Evolutionary conservation across 805 yeast genomes (phyloP), one percentile per base, ranked within the genome.

Genomic region (Novakomyces olei): DNA sequence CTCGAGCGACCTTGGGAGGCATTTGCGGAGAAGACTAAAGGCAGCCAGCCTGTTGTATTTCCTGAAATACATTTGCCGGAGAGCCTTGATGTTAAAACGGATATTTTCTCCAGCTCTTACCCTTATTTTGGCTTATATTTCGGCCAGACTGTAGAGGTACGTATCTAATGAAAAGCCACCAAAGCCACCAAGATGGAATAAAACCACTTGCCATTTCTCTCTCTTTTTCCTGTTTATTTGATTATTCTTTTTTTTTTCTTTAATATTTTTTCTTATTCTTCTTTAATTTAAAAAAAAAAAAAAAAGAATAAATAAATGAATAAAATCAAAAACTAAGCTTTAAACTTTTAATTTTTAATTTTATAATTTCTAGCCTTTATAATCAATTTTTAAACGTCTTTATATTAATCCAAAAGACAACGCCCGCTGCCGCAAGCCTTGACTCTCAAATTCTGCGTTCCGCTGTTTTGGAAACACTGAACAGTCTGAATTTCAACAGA

Each of bases 401-500:
- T 28, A 60, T 67, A 22, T 41, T 54, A 6, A 34, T 34, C 30
- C 60, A 2, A 67, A 73, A 69, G 34, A 78, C 94, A 1, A 69
- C 69, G 3, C 77, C 83, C 0, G 53, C 63, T 3, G 51, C 58
- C 3, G 57, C 54, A 1, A 46, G 68, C 2, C 65, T 66, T 37
- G 61, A 60, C 15, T 69, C 74, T 1, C 55, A 78, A 35, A 48
- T 85, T 17, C 59, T 81, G 41, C 67, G 78, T 39, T 96, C 88
- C 47, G 56, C 78, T 22, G 60, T 72, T 23, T 63, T 65, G 32
- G 95, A 85, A 51, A 54, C 77, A 20, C 65, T 83, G 34, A 70
- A 74, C 38, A 69, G 74, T 42, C 56, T 85, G 57, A 92, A 83
- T 41, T 88, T 79, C 60, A 88, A 88, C 54, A 72, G 92, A 46